Conservation (phyloP, 2,329 filamentous ascomycete genomes). For the Cladosporium sp. region DNA sequence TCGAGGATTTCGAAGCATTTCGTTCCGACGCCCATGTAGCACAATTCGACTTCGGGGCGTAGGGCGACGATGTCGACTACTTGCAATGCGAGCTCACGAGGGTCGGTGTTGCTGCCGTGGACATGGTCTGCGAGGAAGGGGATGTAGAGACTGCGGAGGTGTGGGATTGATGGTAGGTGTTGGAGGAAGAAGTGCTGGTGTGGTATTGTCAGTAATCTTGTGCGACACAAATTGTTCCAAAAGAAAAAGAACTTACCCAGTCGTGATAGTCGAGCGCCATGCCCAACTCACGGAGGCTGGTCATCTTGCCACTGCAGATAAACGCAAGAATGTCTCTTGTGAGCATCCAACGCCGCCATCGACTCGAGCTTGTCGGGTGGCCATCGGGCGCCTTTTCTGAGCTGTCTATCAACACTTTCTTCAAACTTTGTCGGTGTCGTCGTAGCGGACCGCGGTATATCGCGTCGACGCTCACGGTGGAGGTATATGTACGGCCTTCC, state of each 20-base stretch:
- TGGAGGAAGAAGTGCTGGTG: conserved; percentile 75
- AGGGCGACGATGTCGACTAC: conserved; percentile 77
- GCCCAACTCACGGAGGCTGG: conserved; percentile 67
- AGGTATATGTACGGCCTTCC: conserved; percentile 58
- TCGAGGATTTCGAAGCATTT: conserved; percentile 85
- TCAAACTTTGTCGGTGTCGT: conserved; percentile 69
- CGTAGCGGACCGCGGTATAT: conserved; percentile 71
- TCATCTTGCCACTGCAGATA: conserved; percentile 76
- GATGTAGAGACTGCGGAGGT: conserved; percentile 70
- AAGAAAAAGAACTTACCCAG: conserved; percentile 64
- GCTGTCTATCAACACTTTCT: conserved; percentile 73
- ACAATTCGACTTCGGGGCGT: conserved; percentile 72
- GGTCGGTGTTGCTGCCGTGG: conserved; percentile 56
- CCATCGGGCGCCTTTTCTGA: conserved; percentile 54
- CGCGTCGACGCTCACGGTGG: conserved; percentile 64
- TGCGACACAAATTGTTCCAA: background rate
- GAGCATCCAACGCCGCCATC: conserved; percentile 71
- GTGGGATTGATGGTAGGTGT: conserved; percentile 67
- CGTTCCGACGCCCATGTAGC: conserved; percentile 71
- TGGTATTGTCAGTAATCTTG: background rate
- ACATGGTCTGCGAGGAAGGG: conserved; percentile 66
- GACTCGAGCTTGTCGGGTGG: conserved; percentile 39
- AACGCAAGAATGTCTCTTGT: conserved; percentile 69
- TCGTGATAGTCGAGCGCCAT: conserved; percentile 72
- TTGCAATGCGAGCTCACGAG: conserved; percentile 71